These are phyloP conservation scores for Carex scoparia DNA, from an alignment of 176 grass and related monocot species.

Conservation along the genomic window DNA sequence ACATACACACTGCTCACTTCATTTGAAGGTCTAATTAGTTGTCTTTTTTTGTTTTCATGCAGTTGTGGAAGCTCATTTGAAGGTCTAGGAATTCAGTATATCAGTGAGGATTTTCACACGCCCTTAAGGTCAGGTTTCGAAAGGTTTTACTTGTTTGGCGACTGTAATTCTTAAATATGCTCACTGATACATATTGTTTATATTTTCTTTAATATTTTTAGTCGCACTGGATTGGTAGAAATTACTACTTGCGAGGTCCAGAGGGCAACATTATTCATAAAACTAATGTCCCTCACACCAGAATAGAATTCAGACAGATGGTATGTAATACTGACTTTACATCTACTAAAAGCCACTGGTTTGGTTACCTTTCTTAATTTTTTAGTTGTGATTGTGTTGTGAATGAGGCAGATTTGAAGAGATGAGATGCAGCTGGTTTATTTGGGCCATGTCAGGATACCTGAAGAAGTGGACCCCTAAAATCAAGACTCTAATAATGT, in stretches of 20 bases:
- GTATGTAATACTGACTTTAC: slow-evolving; percentile 32
- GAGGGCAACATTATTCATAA: slow-evolving; percentile 84
- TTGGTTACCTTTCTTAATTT: neutral
- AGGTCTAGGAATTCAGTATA: slow-evolving; percentile 87
- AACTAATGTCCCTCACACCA: slow-evolving; percentile 94
- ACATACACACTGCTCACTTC: neutral
- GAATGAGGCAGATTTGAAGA: slow-evolving; percentile 83
- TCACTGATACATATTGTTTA: slow-evolving; percentile 6
- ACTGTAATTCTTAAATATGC: neutral
- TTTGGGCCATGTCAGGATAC: slow-evolving; percentile 49
- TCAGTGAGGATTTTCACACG: slow-evolving; percentile 95
- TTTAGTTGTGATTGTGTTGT: neutral
- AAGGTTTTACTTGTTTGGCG: neutral
- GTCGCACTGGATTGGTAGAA: slow-evolving; percentile 92
- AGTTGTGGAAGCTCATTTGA: slow-evolving; percentile 99
- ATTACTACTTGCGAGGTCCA: slow-evolving; percentile 74
- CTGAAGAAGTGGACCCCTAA: slow-evolving; percentile 66
- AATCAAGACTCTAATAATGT: too few relatives aligned
- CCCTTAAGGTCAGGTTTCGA: slow-evolving; percentile 50
- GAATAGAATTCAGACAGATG: slow-evolving; percentile 70
- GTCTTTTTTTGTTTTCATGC: slow-evolving; percentile 22
- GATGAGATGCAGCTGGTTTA: slow-evolving; percentile 88
- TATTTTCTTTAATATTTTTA: slow-evolving; percentile 25
- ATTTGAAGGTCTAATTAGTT: neutral
- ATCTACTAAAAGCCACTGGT: neutral